phyloP scores from a whole-genome alignment of 179 eudicot species.

The Corrigiola litoralis region DNA sequence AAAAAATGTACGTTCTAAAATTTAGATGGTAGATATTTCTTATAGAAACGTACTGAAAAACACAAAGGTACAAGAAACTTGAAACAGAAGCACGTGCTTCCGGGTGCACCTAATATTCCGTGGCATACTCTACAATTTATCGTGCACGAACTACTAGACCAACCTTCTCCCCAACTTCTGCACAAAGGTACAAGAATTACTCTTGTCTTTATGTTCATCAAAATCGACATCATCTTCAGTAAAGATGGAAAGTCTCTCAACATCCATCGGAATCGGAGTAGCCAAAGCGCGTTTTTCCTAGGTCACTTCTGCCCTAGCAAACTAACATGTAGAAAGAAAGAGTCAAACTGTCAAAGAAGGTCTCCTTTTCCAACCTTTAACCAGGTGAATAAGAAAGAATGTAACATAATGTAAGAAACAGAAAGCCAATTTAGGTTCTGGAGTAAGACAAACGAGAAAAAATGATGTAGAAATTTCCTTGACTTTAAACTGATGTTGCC shows the following conservation, averaged over 20 bases:
- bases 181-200: constrained; percentile 12
- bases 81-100: no score
- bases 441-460: no score
- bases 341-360: constrained; percentile 7
- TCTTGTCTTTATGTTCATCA: constrained; percentile 32
- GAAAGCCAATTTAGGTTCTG: no score
- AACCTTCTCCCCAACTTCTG: constrained; percentile 63
- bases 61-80: no score
- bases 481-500: no score
- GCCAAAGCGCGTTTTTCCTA: constrained; percentile 64
- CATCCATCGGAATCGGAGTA: constrained; percentile 67
- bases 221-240: constrained; percentile 28
- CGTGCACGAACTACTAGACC: constrained; percentile 11
- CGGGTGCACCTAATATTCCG: no score
- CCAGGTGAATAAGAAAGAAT: not conserved
- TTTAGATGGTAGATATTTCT: no score
- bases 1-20: no score
- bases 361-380: not conserved
- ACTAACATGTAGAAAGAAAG: constrained; percentile 23
- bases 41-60: no score
- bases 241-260: constrained; percentile 49
- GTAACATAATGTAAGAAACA: no score
- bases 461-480: no score
- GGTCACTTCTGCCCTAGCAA: constrained; percentile 33
- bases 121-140: not conserved